Evolutionary conservation across 352 stramenopile genomes (phyloP).

Genomic region (Albugo candida): DNA sequence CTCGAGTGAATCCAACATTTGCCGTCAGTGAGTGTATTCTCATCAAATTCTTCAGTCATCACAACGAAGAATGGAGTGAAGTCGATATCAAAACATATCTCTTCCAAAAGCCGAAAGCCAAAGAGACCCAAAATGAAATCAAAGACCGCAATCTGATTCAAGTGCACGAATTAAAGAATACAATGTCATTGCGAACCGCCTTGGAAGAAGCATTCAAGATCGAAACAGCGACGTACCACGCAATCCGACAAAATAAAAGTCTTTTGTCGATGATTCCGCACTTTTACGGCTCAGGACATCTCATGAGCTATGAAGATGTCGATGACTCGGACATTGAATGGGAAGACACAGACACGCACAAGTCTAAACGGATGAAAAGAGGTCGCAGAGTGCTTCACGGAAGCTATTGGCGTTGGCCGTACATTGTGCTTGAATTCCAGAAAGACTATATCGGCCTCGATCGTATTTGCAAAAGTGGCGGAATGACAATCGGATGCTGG

Average conservation of each 20-base stretch:
- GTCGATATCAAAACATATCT: slow-evolving; percentile 53
- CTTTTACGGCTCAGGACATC: slow-evolving; percentile 26
- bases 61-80: slow-evolving; percentile 67
- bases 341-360: neutral
- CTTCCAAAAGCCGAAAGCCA: slow-evolving; percentile 8
- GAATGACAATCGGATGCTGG: slow-evolving; percentile 28
- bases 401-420: slow-evolving; percentile 60
- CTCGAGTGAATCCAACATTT: slow-evolving; percentile 62
- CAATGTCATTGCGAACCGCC: slow-evolving; percentile 35
- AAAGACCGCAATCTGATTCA: slow-evolving; percentile 20
- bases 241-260: slow-evolving; percentile 16
- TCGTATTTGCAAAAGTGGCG: slow-evolving; percentile 24
- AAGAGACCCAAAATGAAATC: slow-evolving; percentile 11
- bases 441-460: slow-evolving; percentile 26
- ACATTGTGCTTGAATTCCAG: slow-evolving; percentile 55
- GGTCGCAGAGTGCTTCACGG: too few relatives aligned
- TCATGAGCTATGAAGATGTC: slow-evolving; percentile 37
- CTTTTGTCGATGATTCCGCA: slow-evolving; percentile 21
- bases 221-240: slow-evolving; percentile 31
- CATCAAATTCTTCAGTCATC: slow-evolving; percentile 73
- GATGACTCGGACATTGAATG: slow-evolving; percentile 25
- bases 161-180: slow-evolving; percentile 26
- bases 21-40: slow-evolving; percentile 30
- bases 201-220: slow-evolving; percentile 67
- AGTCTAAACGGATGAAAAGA: slow-evolving; percentile 1